A percentile compares a stretch with the other conserved stretches of the same genome.
Conservation (phyloP, 2,329 filamentous ascomycete genomes). For the Rhytidhysteron rufulum region DNA sequence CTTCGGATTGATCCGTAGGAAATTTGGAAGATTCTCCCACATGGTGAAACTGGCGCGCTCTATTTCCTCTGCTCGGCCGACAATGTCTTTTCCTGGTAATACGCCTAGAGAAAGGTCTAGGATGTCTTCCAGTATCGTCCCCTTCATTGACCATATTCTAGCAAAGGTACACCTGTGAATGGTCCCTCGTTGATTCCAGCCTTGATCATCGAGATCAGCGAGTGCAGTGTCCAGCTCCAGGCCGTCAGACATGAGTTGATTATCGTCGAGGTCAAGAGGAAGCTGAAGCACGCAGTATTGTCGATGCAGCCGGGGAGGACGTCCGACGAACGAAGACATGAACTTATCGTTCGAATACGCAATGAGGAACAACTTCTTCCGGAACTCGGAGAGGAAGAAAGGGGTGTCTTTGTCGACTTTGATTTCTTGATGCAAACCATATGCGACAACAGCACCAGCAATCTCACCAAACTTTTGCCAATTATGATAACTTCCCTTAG, state of each 20-base stretch:
- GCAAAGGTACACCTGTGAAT: conserved; percentile 45
- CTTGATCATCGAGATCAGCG: conserved; percentile 43
- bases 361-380: conserved; percentile 28
- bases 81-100: conserved; percentile 31
- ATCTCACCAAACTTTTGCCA: conserved; percentile 31
- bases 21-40: conserved; percentile 23
- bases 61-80: conserved; percentile 33
- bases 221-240: conserved; percentile 39
- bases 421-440: conserved; percentile 36
- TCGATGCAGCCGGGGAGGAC: conserved; percentile 51
- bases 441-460: conserved; percentile 24
- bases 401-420: conserved; percentile 27
- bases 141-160: conserved; percentile 47
- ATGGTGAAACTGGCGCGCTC: conserved; percentile 14
- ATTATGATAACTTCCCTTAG: conserved; percentile 28
- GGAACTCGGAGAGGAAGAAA: conserved; percentile 33
- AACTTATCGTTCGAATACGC: conserved; percentile 47
- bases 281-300: conserved; percentile 53
- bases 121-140: conserved; percentile 54
- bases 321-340: conserved; percentile 50
- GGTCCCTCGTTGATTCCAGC: conserved; percentile 49
- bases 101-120: conserved; percentile 53
- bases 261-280: conserved; percentile 53
- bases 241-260: conserved; percentile 45
- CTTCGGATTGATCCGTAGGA: conserved; percentile 20